Percentiles rank a stretch among this genome's conserved stretches.
Conservation (phyloP, 441 rosid species). For the Manihot esculenta region DNA sequence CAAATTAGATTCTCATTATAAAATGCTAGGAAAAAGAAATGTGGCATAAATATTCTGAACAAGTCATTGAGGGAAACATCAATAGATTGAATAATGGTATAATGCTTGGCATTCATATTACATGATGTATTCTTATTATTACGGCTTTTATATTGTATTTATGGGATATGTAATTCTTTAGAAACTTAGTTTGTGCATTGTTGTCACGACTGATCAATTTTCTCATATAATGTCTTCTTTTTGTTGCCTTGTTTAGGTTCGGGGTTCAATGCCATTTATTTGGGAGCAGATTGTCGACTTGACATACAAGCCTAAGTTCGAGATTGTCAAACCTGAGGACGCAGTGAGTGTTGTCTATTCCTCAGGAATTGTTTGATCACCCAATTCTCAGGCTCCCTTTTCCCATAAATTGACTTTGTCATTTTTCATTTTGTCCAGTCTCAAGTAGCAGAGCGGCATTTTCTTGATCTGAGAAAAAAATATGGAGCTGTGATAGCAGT, state of each 20-base stretch:
- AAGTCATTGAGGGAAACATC: background rate
- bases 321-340: slow-evolving; percentile 85
- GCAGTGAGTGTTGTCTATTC: slow-evolving; percentile 58
- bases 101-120: slow-evolving; percentile 3
- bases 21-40: slow-evolving; percentile 13
- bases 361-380: slow-evolving; percentile 14
- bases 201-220: background rate
- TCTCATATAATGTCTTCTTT: slow-evolving; percentile 18
- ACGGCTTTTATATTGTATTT: background rate
- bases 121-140: slow-evolving; percentile 1
- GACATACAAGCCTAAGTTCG: slow-evolving; percentile 82
- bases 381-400: slow-evolving; percentile 11
- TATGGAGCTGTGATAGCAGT: slow-evolving; percentile 77
- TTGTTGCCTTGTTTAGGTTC: slow-evolving; percentile 45
- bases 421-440: slow-evolving; percentile 45
- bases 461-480: slow-evolving; percentile 90
- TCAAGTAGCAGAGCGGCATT: slow-evolving; percentile 79
- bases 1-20: background rate
- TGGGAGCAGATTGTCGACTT: slow-evolving; percentile 84
- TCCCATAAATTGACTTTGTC: slow-evolving; percentile 1
- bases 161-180: background rate
- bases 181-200: slow-evolving; percentile 4
- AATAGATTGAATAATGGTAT: slow-evolving; percentile 13
- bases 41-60: slow-evolving; percentile 2
- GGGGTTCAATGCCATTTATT: slow-evolving; percentile 86